Conservation (phyloP, 2,329 filamentous ascomycete species). For the Mycocentrospora acerina region DNA sequence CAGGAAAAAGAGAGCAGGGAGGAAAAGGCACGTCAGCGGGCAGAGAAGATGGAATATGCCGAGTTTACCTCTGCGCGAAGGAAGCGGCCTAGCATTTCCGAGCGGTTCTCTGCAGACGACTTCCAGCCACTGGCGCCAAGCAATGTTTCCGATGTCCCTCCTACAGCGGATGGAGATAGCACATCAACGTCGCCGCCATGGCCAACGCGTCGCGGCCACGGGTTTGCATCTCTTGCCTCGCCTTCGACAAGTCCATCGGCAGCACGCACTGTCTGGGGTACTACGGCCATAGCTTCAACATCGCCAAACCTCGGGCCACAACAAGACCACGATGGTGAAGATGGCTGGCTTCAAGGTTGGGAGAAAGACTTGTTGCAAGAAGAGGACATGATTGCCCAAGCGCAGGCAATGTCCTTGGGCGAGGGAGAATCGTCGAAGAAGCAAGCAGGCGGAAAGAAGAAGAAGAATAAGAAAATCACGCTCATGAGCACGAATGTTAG, state of each 20-base stretch:
- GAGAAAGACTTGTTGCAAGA: slow-evolving; percentile 74
- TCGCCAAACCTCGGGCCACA: slow-evolving; percentile 57
- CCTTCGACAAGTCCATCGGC: slow-evolving; percentile 80
- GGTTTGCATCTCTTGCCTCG: slow-evolving; percentile 68
- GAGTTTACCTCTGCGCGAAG: slow-evolving; percentile 67
- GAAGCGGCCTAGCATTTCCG: slow-evolving; percentile 57
- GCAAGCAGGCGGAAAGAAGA: slow-evolving; percentile 56
- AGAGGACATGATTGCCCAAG: slow-evolving; percentile 52
- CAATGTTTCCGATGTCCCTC: slow-evolving; percentile 26
- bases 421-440: slow-evolving; percentile 26
- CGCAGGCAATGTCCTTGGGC: slow-evolving; percentile 44
- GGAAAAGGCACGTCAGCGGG: slow-evolving; percentile 79
- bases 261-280: slow-evolving; percentile 90
- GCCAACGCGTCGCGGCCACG: slow-evolving; percentile 55
- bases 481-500: slow-evolving; percentile 67
- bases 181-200: slow-evolving; percentile 52
- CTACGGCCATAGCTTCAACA: slow-evolving; percentile 61
- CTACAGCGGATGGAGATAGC: slow-evolving; percentile 33
- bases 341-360: slow-evolving; percentile 86
- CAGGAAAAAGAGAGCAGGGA: slow-evolving; percentile 82
- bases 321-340: slow-evolving; percentile 54
- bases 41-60: slow-evolving; percentile 76
- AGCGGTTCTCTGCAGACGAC: slow-evolving; percentile 54
- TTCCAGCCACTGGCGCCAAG: slow-evolving; percentile 43
- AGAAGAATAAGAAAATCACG: slow-evolving; percentile 69